Evolutionary conservation across 352 stramenopile genomes (phyloP).

Genomic region (Phytophthora quininea): DNA sequence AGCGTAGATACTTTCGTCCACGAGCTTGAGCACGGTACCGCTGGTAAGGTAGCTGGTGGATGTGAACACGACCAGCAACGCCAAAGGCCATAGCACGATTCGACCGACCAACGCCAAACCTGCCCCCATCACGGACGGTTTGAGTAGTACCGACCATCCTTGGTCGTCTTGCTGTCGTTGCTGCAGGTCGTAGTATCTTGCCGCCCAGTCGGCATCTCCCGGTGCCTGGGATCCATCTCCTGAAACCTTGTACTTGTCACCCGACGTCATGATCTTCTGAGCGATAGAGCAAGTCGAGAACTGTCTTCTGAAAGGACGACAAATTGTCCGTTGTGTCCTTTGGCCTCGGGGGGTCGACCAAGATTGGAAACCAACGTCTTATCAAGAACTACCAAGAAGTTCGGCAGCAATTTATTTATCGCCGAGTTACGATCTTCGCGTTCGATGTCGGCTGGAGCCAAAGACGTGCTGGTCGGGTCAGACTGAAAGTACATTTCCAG

Average conservation of each 20-base stretch:
- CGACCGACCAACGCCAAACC: constrained; percentile 24
- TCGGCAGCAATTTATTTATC: too few relatives aligned
- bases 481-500: too few relatives aligned
- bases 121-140: constrained; percentile 27
- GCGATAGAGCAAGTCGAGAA: neutral
- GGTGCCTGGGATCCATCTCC: neutral
- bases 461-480: too few relatives aligned
- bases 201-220: constrained; percentile 14
- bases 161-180: constrained; percentile 7
- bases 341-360: too few relatives aligned
- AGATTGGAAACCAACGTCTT: too few relatives aligned
- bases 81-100: constrained; percentile 29
- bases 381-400: too few relatives aligned
- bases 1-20: constrained; percentile 34
- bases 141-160: constrained; percentile 21
- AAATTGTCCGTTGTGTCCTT: too few relatives aligned
- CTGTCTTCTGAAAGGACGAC: neutral
- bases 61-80: constrained; percentile 17
- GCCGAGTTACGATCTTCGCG: too few relatives aligned
- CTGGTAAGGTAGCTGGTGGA: constrained; percentile 22
- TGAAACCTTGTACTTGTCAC: constrained; percentile 25
- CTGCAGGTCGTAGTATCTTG: constrained; percentile 26
- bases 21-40: constrained; percentile 22
- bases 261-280: constrained; percentile 9
- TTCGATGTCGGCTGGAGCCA: too few relatives aligned